phyloP scores from a whole-genome alignment of 306 rosid species.

The Cucurbita moschata region DNA sequence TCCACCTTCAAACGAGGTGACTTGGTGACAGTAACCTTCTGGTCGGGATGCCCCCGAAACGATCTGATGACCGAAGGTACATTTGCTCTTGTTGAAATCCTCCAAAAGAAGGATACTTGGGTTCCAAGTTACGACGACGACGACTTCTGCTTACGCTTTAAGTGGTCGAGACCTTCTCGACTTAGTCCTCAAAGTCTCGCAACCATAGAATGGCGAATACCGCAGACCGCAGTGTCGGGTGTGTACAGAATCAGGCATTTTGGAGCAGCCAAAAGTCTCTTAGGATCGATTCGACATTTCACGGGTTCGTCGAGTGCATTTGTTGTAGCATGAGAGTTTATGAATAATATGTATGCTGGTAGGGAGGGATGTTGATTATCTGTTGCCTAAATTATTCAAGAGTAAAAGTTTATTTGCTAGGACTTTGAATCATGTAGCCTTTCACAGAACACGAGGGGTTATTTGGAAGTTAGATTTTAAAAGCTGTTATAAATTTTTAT shows the following conservation, averaged over 20 bases:
- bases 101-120: slow-evolving; percentile 48
- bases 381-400: not conserved
- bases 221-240: slow-evolving; percentile 39
- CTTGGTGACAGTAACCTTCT: slow-evolving; percentile 44
- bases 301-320: slow-evolving; percentile 77
- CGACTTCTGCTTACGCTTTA: slow-evolving; percentile 72
- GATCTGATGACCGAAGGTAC: slow-evolving; percentile 96
- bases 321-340: slow-evolving; percentile 15
- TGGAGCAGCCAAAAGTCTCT: slow-evolving; percentile 58
- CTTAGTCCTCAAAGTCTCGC: slow-evolving; percentile 54
- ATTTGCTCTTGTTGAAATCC: slow-evolving; percentile 64
- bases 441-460: not conserved
- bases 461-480: not conserved
- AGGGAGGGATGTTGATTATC: not conserved
- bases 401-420: not conserved
- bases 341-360: not conserved
- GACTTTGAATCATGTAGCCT: not conserved
- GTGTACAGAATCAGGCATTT: slow-evolving; percentile 67
- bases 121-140: slow-evolving; percentile 78
- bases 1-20: slow-evolving; percentile 53
- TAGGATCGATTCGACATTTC: slow-evolving; percentile 63
- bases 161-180: slow-evolving; percentile 68
- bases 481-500: not conserved
- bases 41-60: slow-evolving; percentile 90
- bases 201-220: slow-evolving; percentile 75